Evolutionary conservation across 768 basidiomycete genomes (phyloP), one percentile per base, ranked within the genome.

Genomic region (Tulasnella calospora): DNA sequence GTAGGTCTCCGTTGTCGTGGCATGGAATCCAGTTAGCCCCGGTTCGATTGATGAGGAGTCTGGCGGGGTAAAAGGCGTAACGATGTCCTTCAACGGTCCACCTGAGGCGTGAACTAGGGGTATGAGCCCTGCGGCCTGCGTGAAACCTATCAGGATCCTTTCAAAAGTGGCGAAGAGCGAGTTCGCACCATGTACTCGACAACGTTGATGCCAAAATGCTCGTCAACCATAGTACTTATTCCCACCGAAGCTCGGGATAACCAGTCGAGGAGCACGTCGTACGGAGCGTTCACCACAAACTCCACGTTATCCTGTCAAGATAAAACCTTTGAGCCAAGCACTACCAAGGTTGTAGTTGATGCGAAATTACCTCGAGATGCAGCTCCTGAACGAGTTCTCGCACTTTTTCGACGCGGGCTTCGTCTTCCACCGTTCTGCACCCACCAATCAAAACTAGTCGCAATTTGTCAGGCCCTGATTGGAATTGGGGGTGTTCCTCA

Each of bases 201-300:
- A 47, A 99, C 88, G 81, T 96, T 98, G 83, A 99, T 99, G 2
- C 98, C 97, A 80, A 99, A 99, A 83, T 99, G 97, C 84, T 99
- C 97, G 82, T 99, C 96, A 0, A 95, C 89, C 97, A 99, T 99
- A 19, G 97, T 98, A 82, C 94, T 96, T 35, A 99, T 83, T 0
- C 97, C 96, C 21, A 98, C 88, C 80, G 91, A 93, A 1, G 95
- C 90, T 69, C 85, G 85, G 9, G 92, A 90, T 2, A 99, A 86
- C 88, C 92, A 91, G 7, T 84, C 82, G 4, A 95, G 87, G 79
- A 98, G 88, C 36, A 87, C 88, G 0, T 90, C 82, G 80, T 92
- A 98, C 5, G 92, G 85, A 0, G 93, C 94, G 80, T 99, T 99
- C 61, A 97, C 88, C 17, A 93, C 84, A 80, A 99, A 94, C 74